These are phyloP conservation scores for Solanum peruvianum DNA, from an alignment of 257 asterid species.

Conservation along the genomic window DNA sequence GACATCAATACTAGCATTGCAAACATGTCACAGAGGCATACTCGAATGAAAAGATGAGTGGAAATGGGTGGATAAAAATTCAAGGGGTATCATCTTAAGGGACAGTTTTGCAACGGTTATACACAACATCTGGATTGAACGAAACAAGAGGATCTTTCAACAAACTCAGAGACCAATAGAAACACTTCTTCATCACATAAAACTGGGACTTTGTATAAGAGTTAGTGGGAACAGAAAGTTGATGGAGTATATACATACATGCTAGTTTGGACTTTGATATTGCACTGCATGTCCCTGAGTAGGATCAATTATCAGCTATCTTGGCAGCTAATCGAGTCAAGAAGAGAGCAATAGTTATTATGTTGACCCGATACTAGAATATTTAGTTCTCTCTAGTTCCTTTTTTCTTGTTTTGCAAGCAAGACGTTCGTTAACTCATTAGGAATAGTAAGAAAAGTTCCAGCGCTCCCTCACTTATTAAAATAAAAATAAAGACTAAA, in stretches of 20 bases:
- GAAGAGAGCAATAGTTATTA: not conserved
- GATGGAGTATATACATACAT: not conserved
- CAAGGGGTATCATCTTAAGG: no score
- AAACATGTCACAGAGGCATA: no score
- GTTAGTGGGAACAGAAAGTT: not conserved
- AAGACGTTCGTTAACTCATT: not conserved
- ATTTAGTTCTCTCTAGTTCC: not conserved
- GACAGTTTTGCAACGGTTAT: no score
- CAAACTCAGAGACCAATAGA: no score
- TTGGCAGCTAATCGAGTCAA: not conserved
- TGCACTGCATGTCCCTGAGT: not conserved
- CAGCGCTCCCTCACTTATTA: not conserved
- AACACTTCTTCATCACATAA: no score
- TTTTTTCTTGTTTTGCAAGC: not conserved
- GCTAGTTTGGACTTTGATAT: not conserved
- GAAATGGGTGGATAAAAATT: no score
- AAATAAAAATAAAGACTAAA: no score
- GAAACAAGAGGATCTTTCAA: no score
- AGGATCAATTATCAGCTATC: not conserved
- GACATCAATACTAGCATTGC: no score
- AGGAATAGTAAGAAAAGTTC: not conserved
- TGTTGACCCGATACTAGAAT: not conserved
- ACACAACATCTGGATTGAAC: no score
- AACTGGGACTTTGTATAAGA: not conserved
- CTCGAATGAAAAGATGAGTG: no score